phyloP scores from a whole-genome alignment of 2,329 filamentous ascomycete species.

The Amphichorda felina region DNA sequence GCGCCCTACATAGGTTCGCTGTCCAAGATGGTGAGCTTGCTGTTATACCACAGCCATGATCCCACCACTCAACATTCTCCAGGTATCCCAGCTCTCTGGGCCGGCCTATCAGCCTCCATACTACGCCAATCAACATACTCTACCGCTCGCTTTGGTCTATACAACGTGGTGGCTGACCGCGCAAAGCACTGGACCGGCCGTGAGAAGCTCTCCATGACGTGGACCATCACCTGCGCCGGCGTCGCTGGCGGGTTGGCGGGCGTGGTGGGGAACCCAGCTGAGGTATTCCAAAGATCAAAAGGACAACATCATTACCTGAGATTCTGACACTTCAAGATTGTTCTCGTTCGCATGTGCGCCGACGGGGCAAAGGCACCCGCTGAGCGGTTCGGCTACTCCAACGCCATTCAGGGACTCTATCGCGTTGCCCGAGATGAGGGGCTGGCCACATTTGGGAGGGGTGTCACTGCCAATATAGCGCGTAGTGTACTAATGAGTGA shows the following conservation, averaged over 20 bases:
- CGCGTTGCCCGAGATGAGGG: conserved; percentile 26
- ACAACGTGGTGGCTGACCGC: conserved; percentile 20
- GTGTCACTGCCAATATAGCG: conserved; percentile 25
- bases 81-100: conserved; percentile 29
- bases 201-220: conserved; percentile 16
- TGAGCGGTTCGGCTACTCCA: conserved; percentile 24
- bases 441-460: conserved; percentile 21
- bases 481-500: conserved; percentile 31
- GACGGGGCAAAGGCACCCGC: conserved; percentile 25
- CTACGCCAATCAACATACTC: conserved; percentile 31
- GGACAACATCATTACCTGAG: not conserved
- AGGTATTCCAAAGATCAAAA: conserved; percentile 9
- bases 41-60: no score
- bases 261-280: conserved; percentile 31
- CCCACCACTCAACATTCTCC: not conserved
- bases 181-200: conserved; percentile 13
- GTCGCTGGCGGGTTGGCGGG: conserved; percentile 28
- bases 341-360: conserved; percentile 32
- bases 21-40: conserved; percentile 20
- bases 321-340: conserved; percentile 3
- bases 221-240: conserved; percentile 25
- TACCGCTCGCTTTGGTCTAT: conserved; percentile 29
- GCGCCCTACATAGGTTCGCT: conserved; percentile 23
- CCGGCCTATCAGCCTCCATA: conserved; percentile 29
- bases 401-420: conserved; percentile 20